phyloP scores from a whole-genome alignment of 306 rosid genomes.

The Lathyrus oleraceus region DNA sequence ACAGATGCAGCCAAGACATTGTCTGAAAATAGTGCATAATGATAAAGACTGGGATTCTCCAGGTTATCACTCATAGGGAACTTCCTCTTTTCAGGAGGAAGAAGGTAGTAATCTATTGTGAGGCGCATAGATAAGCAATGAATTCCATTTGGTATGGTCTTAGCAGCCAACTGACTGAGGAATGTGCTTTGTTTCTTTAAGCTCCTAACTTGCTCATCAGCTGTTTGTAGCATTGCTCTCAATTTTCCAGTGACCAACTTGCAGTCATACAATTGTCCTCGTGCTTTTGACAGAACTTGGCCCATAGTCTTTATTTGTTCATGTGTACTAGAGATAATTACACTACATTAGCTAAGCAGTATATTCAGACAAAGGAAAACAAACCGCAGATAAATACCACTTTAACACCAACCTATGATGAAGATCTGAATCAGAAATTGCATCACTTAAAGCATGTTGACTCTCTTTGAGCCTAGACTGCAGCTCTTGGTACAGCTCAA shows the following conservation, averaged over 20 bases:
- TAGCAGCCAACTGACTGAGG: slow-evolving; percentile 93
- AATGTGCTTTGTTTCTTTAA: slow-evolving; percentile 89
- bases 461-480: slow-evolving; percentile 61
- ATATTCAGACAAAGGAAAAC: slow-evolving; percentile 21
- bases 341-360: slow-evolving; percentile 28
- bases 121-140: slow-evolving; percentile 92
- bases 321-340: slow-evolving; percentile 63
- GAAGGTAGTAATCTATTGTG: slow-evolving; percentile 85
- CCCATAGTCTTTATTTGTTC: slow-evolving; percentile 71
- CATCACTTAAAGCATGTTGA: slow-evolving; percentile 74
- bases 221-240: slow-evolving; percentile 91
- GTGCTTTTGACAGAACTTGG: slow-evolving; percentile 72
- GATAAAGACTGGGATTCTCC: slow-evolving; percentile 75
- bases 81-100: slow-evolving; percentile 72
- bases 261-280: slow-evolving; percentile 84
- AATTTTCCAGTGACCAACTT: slow-evolving; percentile 74
- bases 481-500: slow-evolving; percentile 58
- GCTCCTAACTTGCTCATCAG: slow-evolving; percentile 86
- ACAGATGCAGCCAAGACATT: slow-evolving; percentile 97
- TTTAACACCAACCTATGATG: slow-evolving; percentile 56
- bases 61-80: slow-evolving; percentile 83
- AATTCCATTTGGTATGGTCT: slow-evolving; percentile 87
- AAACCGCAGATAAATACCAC: slow-evolving; percentile 11
- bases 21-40: slow-evolving; percentile 94
- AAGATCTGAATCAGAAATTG: slow-evolving; percentile 67